Conservation (phyloP, 2,329 filamentous ascomycete genomes). For the Akanthomyces uredinophilus region DNA sequence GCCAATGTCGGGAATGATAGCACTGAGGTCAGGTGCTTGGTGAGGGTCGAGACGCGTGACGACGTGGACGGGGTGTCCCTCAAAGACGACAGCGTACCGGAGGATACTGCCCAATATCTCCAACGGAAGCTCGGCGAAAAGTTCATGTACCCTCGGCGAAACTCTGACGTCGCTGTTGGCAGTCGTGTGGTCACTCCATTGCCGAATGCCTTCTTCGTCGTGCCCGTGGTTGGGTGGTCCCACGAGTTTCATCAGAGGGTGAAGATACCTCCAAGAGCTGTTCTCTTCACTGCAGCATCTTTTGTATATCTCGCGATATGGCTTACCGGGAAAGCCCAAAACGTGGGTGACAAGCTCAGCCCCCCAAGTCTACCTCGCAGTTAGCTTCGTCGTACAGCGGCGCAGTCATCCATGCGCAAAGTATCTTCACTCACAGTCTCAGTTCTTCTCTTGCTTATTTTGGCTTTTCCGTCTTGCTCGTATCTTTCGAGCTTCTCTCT, state of each 20-base stretch:
- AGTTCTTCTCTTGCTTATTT: background rate
- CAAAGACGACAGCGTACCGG: slow-evolving; percentile 30
- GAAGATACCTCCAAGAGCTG: slow-evolving; percentile 21
- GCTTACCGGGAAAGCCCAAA: too few relatives aligned
- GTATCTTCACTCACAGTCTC: background rate
- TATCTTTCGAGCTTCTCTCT: too few relatives aligned
- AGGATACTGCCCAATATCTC: slow-evolving; percentile 33
- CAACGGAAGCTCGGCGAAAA: slow-evolving; percentile 21
- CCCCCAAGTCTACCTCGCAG: background rate
- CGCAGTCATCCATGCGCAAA: background rate
- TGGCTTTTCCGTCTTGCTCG: too few relatives aligned
- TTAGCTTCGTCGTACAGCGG: background rate
- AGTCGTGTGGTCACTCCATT: too few relatives aligned
- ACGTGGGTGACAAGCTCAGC: background rate
- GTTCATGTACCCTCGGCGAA: background rate
- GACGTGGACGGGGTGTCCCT: slow-evolving; percentile 33
- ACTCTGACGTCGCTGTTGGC: background rate
- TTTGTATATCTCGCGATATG: slow-evolving; percentile 21
- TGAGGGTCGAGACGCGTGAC: slow-evolving; percentile 40
- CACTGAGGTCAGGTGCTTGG: background rate
- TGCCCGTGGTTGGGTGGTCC: background rate
- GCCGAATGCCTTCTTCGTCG: background rate
- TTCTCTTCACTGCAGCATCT: slow-evolving; percentile 31
- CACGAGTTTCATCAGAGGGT: background rate
- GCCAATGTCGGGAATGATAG: slow-evolving; percentile 11